Evolutionary conservation across 495 filamentous ascomycete species (phyloP).

Genomic region (Podospora pseudopauciseta): DNA sequence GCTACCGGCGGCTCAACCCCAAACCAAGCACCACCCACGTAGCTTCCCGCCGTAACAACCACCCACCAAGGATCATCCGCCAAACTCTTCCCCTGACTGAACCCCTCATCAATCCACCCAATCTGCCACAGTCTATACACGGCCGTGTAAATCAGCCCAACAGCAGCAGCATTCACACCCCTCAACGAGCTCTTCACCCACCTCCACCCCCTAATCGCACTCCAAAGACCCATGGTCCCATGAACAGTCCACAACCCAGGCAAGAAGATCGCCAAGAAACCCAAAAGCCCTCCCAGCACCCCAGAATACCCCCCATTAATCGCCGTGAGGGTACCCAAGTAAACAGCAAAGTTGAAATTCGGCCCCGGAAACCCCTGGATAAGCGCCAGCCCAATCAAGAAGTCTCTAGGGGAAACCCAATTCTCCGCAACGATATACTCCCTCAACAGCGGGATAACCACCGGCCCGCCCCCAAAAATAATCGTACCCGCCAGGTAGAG

Average conservation of each 20-base stretch:
- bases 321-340: slow-evolving; percentile 62
- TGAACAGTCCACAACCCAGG: slow-evolving; percentile 65
- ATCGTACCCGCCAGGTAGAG: slow-evolving; percentile 84
- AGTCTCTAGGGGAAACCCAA: slow-evolving; percentile 76
- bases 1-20: slow-evolving; percentile 49
- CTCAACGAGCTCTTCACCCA: slow-evolving; percentile 57
- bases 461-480: slow-evolving; percentile 83
- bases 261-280: slow-evolving; percentile 65
- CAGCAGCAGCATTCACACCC: slow-evolving; percentile 72
- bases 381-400: slow-evolving; percentile 76
- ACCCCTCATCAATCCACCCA: slow-evolving; percentile 59
- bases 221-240: slow-evolving; percentile 70
- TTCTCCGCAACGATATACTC: slow-evolving; percentile 75
- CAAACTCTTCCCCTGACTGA: slow-evolving; percentile 51
- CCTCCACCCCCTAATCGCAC: slow-evolving; percentile 48
- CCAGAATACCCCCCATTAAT: slow-evolving; percentile 29
- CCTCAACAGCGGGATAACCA: slow-evolving; percentile 76
- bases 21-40: slow-evolving; percentile 56
- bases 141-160: slow-evolving; percentile 80
- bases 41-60: slow-evolving; percentile 54
- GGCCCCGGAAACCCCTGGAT: slow-evolving; percentile 83
- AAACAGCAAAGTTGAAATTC: slow-evolving; percentile 87
- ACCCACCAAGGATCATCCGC: slow-evolving; percentile 61
- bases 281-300: slow-evolving; percentile 53
- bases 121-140: slow-evolving; percentile 81